Conservation (phyloP, 176 grass and related monocot species). For the Oryza nivara region DNA sequence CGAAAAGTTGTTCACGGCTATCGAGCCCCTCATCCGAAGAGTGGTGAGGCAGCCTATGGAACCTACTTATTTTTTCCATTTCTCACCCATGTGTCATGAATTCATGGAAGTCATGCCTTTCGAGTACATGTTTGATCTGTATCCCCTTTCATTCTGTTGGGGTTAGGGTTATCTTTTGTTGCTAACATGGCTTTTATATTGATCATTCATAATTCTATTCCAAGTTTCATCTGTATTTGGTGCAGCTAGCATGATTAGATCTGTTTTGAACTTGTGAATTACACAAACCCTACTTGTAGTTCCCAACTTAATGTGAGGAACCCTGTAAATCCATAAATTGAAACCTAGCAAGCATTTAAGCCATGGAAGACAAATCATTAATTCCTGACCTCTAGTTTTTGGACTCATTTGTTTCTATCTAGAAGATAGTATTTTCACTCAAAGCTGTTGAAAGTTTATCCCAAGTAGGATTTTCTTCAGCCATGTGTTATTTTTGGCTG, state of each 20-base stretch:
- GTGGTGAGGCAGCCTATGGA: conserved; percentile 41
- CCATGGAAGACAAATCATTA: not conserved
- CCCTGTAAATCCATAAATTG: not conserved
- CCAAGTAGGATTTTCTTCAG: not conserved
- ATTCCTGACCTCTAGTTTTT: not conserved
- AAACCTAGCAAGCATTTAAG: not conserved
- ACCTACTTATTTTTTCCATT: not conserved
- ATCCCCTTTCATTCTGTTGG: not conserved
- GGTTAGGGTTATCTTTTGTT: not conserved
- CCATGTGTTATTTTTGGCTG: conserved; percentile 1
- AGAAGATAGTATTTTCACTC: conserved; percentile 20
- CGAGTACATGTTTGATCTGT: not conserved
- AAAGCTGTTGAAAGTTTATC: not conserved
- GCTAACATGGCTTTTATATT: not conserved
- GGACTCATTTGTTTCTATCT: not conserved
- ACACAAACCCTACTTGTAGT: not conserved
- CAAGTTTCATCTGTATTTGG: not conserved
- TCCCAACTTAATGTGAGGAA: not conserved
- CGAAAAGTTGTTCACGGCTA: conserved; percentile 49
- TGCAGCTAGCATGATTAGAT: not conserved
- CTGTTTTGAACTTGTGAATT: not conserved
- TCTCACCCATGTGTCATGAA: not conserved
- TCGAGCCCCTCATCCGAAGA: conserved; percentile 59
- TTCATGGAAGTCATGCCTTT: not conserved
- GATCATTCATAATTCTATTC: not conserved